Percentiles rank a stretch among this genome's conserved stretches.
Evolutionary conservation across 1,284 basidiomycete species (phyloP).

Genomic region (Exobasidium cylindrosporum): DNA sequence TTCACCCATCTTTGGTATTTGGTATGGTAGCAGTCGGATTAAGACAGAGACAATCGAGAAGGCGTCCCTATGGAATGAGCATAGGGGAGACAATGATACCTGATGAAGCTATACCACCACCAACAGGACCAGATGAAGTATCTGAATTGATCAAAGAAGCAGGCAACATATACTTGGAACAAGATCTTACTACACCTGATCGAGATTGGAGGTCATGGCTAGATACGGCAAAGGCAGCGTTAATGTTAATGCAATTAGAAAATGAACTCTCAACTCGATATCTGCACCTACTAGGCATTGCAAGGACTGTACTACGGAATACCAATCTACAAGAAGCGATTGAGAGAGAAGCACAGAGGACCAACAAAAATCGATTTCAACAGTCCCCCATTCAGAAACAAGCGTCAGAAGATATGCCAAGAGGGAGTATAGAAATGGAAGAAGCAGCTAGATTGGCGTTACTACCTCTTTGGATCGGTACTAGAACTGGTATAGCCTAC

Average conservation of each 20-base stretch:
- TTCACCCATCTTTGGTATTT: neutral
- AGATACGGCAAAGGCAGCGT: neutral
- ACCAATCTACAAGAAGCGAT: neutral
- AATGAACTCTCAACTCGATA: neutral
- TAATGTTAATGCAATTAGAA: conserved; percentile 3
- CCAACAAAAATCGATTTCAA: neutral
- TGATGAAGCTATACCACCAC: neutral
- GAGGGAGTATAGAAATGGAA: neutral
- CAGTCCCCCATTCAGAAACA: neutral
- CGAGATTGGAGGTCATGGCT: neutral
- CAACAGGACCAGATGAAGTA: neutral
- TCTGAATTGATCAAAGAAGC: conserved; percentile 4
- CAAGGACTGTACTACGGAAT: neutral
- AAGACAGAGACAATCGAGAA: neutral
- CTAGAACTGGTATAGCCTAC: conserved; percentile 3
- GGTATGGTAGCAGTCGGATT: neutral
- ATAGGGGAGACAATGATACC: conserved; percentile 1
- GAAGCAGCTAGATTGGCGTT: neutral
- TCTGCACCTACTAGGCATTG: neutral
- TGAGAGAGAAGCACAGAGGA: neutral
- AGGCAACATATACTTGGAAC: neutral
- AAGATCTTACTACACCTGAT: neutral
- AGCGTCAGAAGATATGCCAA: neutral
- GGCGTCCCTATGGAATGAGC: conserved; percentile 1
- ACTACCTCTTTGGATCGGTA: neutral